phyloP scores from a whole-genome alignment of 805 yeast genomes.

The Nakazawaea ambrosiae region DNA sequence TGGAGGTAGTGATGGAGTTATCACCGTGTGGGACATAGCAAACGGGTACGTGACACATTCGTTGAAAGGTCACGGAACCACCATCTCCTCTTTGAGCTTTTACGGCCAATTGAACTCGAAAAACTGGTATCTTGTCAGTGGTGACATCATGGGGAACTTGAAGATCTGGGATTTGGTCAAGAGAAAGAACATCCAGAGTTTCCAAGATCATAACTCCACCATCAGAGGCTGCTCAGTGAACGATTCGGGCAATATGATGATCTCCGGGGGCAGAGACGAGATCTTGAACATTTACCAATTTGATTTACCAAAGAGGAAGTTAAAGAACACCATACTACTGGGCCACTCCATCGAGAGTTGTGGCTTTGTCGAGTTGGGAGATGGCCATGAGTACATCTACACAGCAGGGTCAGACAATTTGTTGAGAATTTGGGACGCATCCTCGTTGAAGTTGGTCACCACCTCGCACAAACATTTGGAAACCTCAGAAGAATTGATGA shows the following conservation, averaged over 20 bases:
- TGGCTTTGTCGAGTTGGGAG: conserved; percentile 45
- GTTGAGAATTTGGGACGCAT: conserved; percentile 58
- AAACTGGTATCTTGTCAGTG: conserved; percentile 74
- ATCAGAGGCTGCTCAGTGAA: conserved; percentile 77
- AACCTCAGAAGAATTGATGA: conserved; percentile 66
- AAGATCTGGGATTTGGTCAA: conserved; percentile 63
- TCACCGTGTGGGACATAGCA: conserved; percentile 87
- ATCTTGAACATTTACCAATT: conserved; percentile 53
- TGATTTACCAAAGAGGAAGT: conserved; percentile 28
- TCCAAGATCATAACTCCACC: conserved; percentile 67
- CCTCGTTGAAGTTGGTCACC: conserved; percentile 39
- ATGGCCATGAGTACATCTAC: conserved; percentile 33
- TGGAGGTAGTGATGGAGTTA: conserved; percentile 92
- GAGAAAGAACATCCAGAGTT: conserved; percentile 54
- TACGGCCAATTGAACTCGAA: conserved; percentile 64
- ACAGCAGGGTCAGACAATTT: conserved; percentile 77
- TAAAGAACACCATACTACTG: conserved; percentile 62
- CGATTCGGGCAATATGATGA: conserved; percentile 42
- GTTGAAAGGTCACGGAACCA: conserved; percentile 88
- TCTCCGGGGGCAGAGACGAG: conserved; percentile 89
- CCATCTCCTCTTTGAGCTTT: conserved; percentile 68
- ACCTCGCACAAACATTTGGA: conserved; percentile 40
- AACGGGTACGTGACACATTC: conserved; percentile 86
- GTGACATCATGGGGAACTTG: conserved; percentile 51
- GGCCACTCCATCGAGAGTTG: conserved; percentile 66